phyloP scores from a whole-genome alignment of 306 rosid species.

The Acacia melanoxylon region DNA sequence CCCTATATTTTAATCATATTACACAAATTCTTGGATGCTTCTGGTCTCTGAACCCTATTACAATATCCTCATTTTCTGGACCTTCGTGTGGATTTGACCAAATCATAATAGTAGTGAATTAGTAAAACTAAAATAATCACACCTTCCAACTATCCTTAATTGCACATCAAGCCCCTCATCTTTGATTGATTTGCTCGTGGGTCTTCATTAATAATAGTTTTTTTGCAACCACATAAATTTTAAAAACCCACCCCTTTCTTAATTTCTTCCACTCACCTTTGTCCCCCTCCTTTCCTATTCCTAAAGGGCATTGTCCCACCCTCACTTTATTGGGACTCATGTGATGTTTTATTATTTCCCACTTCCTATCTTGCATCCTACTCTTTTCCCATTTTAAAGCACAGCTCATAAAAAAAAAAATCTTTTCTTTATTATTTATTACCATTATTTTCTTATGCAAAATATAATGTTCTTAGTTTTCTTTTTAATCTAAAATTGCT shows the following conservation, averaged over 20 bases:
- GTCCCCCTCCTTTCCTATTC: not conserved
- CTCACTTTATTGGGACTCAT: not conserved
- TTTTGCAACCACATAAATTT: not conserved
- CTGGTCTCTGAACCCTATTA: slow-evolving; percentile 34
- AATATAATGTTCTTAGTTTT: no score
- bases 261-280: not conserved
- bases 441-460: no score
- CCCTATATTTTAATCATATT: not conserved
- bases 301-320: not conserved
- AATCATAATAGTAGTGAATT: not conserved
- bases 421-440: no score
- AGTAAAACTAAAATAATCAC: not conserved
- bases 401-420: not conserved
- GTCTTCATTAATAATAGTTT: not conserved
- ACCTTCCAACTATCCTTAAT: not conserved
- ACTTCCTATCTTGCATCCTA: not conserved
- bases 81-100: not conserved
- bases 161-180: not conserved
- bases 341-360: no score
- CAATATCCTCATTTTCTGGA: slow-evolving; percentile 9
- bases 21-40: slow-evolving; percentile 41
- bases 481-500: no score
- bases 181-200: not conserved
- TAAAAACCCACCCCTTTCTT: not conserved
- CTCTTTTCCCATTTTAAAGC: not conserved